Conservation (phyloP, 1,284 basidiomycete genomes). For the Cryptococcus maquisensis region DNA sequence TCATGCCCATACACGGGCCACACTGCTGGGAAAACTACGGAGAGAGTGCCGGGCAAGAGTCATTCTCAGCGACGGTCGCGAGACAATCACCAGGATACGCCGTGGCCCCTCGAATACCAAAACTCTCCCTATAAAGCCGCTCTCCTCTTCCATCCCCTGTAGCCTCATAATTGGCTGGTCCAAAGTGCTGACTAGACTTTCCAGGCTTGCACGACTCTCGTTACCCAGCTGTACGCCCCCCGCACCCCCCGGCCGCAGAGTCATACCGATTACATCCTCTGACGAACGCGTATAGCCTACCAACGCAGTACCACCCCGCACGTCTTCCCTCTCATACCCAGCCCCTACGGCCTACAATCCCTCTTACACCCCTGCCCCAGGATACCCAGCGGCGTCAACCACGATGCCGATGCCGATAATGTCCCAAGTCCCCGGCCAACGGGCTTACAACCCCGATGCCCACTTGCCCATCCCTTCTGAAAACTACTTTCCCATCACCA, state of each 20-base stretch:
- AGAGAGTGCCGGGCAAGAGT: too few relatives aligned
- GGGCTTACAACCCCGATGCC: slow-evolving; percentile 11
- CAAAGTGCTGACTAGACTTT: neutral
- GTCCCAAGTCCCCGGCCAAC: slow-evolving; percentile 2
- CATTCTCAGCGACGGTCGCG: too few relatives aligned
- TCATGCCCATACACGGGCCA: too few relatives aligned
- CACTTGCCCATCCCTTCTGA: slow-evolving; percentile 32
- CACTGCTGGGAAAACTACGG: too few relatives aligned
- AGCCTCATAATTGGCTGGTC: too few relatives aligned
- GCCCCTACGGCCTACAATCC: slow-evolving; percentile 3
- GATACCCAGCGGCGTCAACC: neutral
- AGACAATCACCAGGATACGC: too few relatives aligned
- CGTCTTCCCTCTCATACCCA: neutral
- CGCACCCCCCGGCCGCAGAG: too few relatives aligned
- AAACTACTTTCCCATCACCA: slow-evolving; percentile 19
- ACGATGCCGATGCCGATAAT: slow-evolving; percentile 7
- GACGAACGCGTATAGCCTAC: neutral
- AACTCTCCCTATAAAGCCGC: too few relatives aligned
- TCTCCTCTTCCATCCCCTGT: too few relatives aligned
- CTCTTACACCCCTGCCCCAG: slow-evolving; percentile 2
- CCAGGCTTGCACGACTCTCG: slow-evolving; percentile 4
- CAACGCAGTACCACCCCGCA: slow-evolving; percentile 7
- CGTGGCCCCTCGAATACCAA: too few relatives aligned
- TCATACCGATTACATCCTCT: neutral
- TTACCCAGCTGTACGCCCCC: slow-evolving; percentile 19